Evolutionary conservation across 1,139 yeast genomes (phyloP), one percentile per base, ranked within the genome.

Genomic region (Zygosaccharomyces sapae): DNA sequence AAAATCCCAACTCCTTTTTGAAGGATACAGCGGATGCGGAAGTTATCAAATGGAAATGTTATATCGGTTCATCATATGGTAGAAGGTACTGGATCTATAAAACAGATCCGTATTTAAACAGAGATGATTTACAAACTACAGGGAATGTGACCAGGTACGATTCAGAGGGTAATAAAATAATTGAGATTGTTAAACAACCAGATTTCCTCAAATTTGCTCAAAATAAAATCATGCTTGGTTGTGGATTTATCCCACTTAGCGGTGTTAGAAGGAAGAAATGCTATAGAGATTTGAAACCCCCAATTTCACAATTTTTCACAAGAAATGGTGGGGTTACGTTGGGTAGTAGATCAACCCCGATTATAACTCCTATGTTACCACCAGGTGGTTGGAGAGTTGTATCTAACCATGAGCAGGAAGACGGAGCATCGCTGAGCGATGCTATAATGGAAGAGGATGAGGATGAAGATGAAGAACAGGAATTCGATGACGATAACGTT

Each of bases 61-160:
- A 65, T 49, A 50, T 63, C 22, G 73, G 69, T 49, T 65, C 70
- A 1, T 65, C 70, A 8, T 64, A 63, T 46, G 95, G 95, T 5
- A 74, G 96, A 54, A 73, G 96, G 52, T 81, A 86, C n/a, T 88
- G 96, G 96, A 65, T 86, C 18, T 84, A 80, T 62, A 79, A 77
- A 59, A 68, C 80, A 20, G 75, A 70, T 41, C 62, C 61, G 1
- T 58, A 55, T 34, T 57, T 65, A 39, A 67, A 71, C 45, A 61
- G 63, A 9, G 71, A 61, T 31, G 67, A 68, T 52, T 50, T 64
- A 1, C 59, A 63, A 52, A 46, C 55, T 2, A 51, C 54, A 33
- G 51, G 65, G 13, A 65, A 62, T 12, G 42, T 68, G 47, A 75
- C 79, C 1, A 73, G 70, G 54, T 84, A 81, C 59, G 89, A 84